phyloP scores from a whole-genome alignment of 2,329 filamentous ascomycete species.

The Metarhizium sp. region DNA sequence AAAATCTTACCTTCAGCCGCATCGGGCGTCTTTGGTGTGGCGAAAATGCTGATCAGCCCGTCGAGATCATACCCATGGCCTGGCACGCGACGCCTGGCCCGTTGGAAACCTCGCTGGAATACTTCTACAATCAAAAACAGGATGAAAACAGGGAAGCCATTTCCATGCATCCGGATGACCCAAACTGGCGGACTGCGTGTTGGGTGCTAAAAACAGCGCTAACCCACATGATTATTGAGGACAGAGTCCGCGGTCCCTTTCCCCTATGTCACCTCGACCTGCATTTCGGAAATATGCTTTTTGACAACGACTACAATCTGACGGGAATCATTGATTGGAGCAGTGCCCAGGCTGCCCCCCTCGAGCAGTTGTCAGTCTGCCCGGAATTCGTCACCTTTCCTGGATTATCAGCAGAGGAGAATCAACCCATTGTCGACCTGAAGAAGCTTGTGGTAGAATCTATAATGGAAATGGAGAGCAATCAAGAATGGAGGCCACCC shows the following conservation, averaged over 20 bases:
- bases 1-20: constrained; percentile 15
- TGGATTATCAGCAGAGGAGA: constrained; percentile 17
- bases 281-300: constrained; percentile 30
- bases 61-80: constrained; percentile 14
- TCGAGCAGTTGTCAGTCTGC: constrained; percentile 25
- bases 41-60: constrained; percentile 13
- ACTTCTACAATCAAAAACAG: constrained; percentile 17
- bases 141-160: constrained; percentile 14
- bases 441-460: constrained; percentile 8
- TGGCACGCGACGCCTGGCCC: constrained; percentile 15
- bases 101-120: constrained; percentile 18
- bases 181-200: constrained; percentile 20
- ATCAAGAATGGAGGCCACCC: constrained; percentile 1
- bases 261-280: constrained; percentile 24
- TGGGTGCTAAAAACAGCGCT: constrained; percentile 21
- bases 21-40: constrained; percentile 19
- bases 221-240: constrained; percentile 18
- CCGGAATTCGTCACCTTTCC: constrained; percentile 23
- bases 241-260: constrained; percentile 23
- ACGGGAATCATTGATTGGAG: constrained; percentile 27
- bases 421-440: constrained; percentile 12
- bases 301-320: constrained; percentile 30
- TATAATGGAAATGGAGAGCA: constrained; percentile 9
- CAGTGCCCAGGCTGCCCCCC: constrained; percentile 20
- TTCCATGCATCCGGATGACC: constrained; percentile 12